Evolutionary conservation across 2,329 filamentous ascomycete species (phyloP).

Genomic region (Pleoardoris graminearum): DNA sequence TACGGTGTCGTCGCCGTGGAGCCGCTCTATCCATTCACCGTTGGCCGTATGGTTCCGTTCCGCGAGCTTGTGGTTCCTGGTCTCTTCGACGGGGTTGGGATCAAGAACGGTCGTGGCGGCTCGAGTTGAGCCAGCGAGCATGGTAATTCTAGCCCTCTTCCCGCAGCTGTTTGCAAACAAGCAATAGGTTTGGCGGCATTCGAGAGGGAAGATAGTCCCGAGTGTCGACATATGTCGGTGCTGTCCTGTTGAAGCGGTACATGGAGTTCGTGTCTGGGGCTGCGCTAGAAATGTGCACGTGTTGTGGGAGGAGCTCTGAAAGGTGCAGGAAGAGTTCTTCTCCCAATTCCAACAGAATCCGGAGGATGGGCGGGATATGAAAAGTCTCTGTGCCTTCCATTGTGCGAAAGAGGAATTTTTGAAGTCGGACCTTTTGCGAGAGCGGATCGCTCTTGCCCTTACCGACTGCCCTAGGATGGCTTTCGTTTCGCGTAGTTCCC

Average conservation of each 20-base stretch:
- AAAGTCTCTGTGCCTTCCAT: not conserved
- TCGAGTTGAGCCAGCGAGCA: constrained; percentile 15
- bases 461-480: too few species aligned
- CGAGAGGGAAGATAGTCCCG: constrained; percentile 32
- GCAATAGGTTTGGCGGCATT: constrained; percentile 25
- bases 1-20: constrained; percentile 21
- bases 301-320: constrained; percentile 18
- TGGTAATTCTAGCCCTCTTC: constrained; percentile 29
- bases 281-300: constrained; percentile 29
- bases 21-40: constrained; percentile 27
- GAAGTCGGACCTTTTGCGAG: too few species aligned
- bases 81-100: not conserved
- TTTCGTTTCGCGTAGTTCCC: too few species aligned
- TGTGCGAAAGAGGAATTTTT: not conserved
- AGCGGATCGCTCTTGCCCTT: not conserved
- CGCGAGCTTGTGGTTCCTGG: constrained; percentile 14
- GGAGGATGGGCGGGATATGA: constrained; percentile 16
- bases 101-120: not conserved
- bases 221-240: constrained; percentile 28
- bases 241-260: constrained; percentile 9
- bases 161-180: constrained; percentile 31
- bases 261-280: constrained; percentile 16
- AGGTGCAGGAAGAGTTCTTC: constrained; percentile 32
- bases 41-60: constrained; percentile 17
- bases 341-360: constrained; percentile 33